These are phyloP conservation scores for Hemileccinum impolitum DNA, from an alignment of 768 basidiomycete genomes.

Conservation along the genomic window DNA sequence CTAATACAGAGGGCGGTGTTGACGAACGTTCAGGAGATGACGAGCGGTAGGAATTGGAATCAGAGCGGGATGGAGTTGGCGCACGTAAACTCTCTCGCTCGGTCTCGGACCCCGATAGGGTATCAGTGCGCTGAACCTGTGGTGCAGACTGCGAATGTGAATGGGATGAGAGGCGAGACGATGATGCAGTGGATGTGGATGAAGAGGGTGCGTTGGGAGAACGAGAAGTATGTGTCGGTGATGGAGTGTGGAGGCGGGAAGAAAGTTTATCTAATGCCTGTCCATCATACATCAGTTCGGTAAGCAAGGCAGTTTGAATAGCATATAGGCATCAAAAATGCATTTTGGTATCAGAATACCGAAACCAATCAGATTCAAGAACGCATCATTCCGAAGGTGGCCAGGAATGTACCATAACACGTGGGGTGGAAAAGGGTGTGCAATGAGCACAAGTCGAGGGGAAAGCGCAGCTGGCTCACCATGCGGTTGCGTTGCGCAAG, in stretches of 20 bases:
- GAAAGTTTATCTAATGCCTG: slow-evolving; percentile 71
- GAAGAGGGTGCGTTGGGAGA: slow-evolving; percentile 34
- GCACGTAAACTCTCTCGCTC: slow-evolving; percentile 60
- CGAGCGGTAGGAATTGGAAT: slow-evolving; percentile 33
- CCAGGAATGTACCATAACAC: slow-evolving; percentile 26
- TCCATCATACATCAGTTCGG: slow-evolving; percentile 1
- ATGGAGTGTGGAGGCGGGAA: slow-evolving; percentile 55
- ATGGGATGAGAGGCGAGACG: slow-evolving; percentile 36
- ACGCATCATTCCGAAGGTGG: slow-evolving; percentile 6
- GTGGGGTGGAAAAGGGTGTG: slow-evolving; percentile 30
- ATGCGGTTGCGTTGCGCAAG: slow-evolving; percentile 70
- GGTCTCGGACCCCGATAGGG: slow-evolving; percentile 76
- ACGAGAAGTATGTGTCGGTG: slow-evolving; percentile 43
- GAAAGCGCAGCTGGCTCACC: slow-evolving; percentile 42
- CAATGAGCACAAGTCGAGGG: slow-evolving; percentile 21
- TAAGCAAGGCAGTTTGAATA: slow-evolving; percentile 2
- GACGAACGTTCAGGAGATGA: slow-evolving; percentile 37
- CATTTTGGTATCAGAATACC: slow-evolving; percentile 5
- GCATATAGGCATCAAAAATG: slow-evolving; percentile 20
- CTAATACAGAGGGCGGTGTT: slow-evolving; percentile 34
- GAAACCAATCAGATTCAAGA: slow-evolving; percentile 1
- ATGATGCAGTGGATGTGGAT: slow-evolving; percentile 33
- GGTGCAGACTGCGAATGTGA: slow-evolving; percentile 28
- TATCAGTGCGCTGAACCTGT: slow-evolving; percentile 31
- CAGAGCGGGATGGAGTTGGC: slow-evolving; percentile 29